Evolutionary conservation across 2,329 filamentous ascomycete genomes (phyloP), one percentile per base, ranked within the genome.

Genomic region (Zymoseptoria tritici): DNA sequence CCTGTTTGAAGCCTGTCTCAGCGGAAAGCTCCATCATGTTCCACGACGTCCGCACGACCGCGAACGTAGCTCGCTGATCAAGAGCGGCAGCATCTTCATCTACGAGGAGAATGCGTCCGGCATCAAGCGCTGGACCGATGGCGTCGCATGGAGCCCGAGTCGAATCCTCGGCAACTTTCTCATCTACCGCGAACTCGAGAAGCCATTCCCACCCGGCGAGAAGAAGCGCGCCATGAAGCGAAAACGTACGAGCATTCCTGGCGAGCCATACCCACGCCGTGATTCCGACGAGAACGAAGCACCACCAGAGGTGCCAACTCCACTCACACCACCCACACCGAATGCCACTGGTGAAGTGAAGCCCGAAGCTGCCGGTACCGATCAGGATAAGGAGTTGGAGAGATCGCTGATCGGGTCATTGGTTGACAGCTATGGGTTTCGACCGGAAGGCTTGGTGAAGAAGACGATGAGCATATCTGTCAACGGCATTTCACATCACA

Each of bases 81-180:
- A 83, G 66, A 95, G 90, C 66, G 92, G 92, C 42, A 88, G 88
- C 66, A 84, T 96, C 53, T 94, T 96, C 75, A 90, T 96, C 65
- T 97, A 96, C 73, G 91, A 96, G 70, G 91, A 96, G 73, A 87
- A 90, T 62, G 87, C 90, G 0, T 95, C 91, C 0, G 91, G 91
- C 4, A 96, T 96, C 76, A 95, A 95, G 77, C 83, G 92, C 58
- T 97, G 92, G 92, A 96, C 91, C 0, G 92, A 97, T 67, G 91
- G 92, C 13, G 85, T 93, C 9, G 87, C 88, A 6, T 97, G 92
- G 92, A 95, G 90, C 67, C 92, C 92, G 0, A 95, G 87, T 73
- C 86, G 89, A 16, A 93, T 95, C 54, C 79, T 93, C 54, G 88
- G 87, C 60, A 94, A 94, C 71, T 95, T 91, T 67, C 81, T 96